phyloP scores from a whole-genome alignment of 805 yeast genomes.

The Starmerella roubikii region DNA sequence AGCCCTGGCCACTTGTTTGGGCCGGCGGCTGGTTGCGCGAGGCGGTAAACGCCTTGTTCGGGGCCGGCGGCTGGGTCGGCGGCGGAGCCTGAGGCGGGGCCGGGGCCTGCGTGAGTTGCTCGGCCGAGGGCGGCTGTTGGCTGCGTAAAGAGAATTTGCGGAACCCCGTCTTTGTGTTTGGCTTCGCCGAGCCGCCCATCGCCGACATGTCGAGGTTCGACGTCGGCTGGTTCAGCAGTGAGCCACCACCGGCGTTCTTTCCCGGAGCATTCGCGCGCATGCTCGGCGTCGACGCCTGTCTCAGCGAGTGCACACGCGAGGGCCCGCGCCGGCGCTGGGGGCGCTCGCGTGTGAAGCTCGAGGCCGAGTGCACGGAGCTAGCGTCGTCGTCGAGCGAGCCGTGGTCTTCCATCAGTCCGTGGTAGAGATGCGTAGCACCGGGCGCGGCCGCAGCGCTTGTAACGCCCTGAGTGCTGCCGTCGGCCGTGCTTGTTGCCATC shows the following conservation, averaged over 20 bases:
- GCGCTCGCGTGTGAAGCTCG: slow-evolving; percentile 17
- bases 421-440: slow-evolving; percentile 15
- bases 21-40: background rate
- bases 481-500: too few species aligned
- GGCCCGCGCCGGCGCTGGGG: background rate
- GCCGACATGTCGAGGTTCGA: slow-evolving; percentile 4
- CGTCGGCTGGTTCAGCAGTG: slow-evolving; percentile 10
- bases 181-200: slow-evolving; percentile 1
- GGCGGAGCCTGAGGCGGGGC: too few species aligned
- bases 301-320: slow-evolving; percentile 8
- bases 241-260: background rate
- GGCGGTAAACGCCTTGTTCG: background rate
- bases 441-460: background rate
- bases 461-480: background rate
- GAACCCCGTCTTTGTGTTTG: slow-evolving; percentile 3
- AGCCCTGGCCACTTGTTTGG: slow-evolving; percentile 7
- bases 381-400: slow-evolving; percentile 16
- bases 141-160: slow-evolving; percentile 16
- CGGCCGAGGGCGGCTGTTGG: too few species aligned
- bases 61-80: background rate
- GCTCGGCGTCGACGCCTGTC: slow-evolving; percentile 9
- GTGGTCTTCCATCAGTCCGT: slow-evolving; percentile 12
- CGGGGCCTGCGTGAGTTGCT: too few species aligned
- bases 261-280: slow-evolving; percentile 1
- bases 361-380: slow-evolving; percentile 13